phyloP scores from a whole-genome alignment of 352 stramenopile species.

The Hyaloperonospora arabidopsidis region DNA sequence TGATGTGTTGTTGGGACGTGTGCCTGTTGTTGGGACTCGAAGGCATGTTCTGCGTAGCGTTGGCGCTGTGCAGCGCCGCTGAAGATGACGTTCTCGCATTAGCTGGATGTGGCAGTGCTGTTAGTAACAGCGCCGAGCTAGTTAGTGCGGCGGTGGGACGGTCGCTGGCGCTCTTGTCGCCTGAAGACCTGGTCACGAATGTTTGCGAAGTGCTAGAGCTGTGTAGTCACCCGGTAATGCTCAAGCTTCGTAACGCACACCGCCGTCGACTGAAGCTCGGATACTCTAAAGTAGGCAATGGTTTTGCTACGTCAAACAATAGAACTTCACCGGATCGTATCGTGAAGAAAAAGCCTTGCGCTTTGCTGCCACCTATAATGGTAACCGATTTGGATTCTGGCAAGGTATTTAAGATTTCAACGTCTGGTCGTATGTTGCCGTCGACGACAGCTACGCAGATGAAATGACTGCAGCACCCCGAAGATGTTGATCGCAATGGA shows the following conservation, averaged over 20 bases:
- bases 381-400: constrained; percentile 65
- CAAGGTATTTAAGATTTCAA: constrained; percentile 63
- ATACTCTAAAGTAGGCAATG: constrained; percentile 29
- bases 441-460: constrained; percentile 16
- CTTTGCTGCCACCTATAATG: constrained; percentile 33
- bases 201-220: constrained; percentile 78
- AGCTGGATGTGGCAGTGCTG: constrained; percentile 14
- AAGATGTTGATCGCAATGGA: neutral
- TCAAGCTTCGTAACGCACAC: constrained; percentile 74
- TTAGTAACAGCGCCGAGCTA: constrained; percentile 44
- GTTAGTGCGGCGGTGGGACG: constrained; percentile 56
- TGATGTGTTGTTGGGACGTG: constrained; percentile 73
- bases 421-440: constrained; percentile 52
- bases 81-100: constrained; percentile 50
- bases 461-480: neutral
- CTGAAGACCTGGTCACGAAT: constrained; percentile 58
- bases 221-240: constrained; percentile 61
- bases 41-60: constrained; percentile 65
- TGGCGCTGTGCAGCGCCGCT: constrained; percentile 59
- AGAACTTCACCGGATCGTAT: constrained; percentile 4
- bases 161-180: constrained; percentile 39
- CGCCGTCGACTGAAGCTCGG: constrained; percentile 50
- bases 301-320: constrained; percentile 7
- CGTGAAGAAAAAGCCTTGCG: constrained; percentile 6
- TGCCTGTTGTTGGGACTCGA: constrained; percentile 74